phyloP scores from a whole-genome alignment of 2,329 filamentous ascomycete genomes.

The Pyricularia grisea region DNA sequence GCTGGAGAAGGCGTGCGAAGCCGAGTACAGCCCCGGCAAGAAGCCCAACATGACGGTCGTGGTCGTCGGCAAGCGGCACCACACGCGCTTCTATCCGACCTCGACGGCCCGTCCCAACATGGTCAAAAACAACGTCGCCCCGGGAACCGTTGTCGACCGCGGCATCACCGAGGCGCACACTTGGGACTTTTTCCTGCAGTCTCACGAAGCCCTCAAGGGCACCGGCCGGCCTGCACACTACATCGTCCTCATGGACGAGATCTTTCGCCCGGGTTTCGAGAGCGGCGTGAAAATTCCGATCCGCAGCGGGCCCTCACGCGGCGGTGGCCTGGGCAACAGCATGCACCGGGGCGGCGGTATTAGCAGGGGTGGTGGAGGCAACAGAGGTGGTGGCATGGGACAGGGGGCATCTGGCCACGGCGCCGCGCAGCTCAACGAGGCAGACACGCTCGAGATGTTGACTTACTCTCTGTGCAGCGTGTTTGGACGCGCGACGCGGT shows the following conservation, averaged over 20 bases:
- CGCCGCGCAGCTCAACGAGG: constrained; percentile 25
- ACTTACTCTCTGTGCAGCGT: constrained; percentile 77
- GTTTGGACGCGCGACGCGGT: constrained; percentile 75
- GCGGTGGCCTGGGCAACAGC: neutral
- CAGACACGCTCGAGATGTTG: constrained; percentile 60
- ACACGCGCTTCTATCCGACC: constrained; percentile 73
- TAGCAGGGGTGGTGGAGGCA: neutral
- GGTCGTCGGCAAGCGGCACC: constrained; percentile 80
- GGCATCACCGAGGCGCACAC: constrained; percentile 65
- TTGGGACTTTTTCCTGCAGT: constrained; percentile 82
- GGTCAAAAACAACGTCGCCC: constrained; percentile 52
- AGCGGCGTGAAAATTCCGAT: neutral
- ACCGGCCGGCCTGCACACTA: constrained; percentile 82
- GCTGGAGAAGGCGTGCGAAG: constrained; percentile 50
- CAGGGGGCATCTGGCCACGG: too few relatives aligned
- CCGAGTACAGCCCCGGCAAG: constrained; percentile 21
- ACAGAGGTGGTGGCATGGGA: neutral
- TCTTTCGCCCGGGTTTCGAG: constrained; percentile 39
- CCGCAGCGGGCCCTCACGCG: neutral
- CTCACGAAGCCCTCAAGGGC: constrained; percentile 56
- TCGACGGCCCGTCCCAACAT: constrained; percentile 35
- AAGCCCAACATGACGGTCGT: constrained; percentile 62
- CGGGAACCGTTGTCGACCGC: constrained; percentile 78
- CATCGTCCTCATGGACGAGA: constrained; percentile 60
- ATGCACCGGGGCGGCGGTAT: neutral